Base-by-base conservation (phyloP, 2,329 filamentous ascomycete species). In the Scedosporium apiospermum region DNA sequence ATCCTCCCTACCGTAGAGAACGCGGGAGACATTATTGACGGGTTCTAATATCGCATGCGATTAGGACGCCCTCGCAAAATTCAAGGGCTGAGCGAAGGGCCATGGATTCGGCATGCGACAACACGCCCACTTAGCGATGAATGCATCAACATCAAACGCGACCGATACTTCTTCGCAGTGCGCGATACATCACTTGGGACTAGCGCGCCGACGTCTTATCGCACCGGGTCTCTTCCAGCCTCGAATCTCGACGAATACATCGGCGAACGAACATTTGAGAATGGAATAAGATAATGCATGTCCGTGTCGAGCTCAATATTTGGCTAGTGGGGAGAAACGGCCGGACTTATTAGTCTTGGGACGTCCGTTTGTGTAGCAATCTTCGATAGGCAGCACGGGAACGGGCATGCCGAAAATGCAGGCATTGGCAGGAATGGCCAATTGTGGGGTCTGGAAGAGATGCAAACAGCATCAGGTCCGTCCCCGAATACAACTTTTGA, bases 41-140 rank as follows among this genome's bases (percentile, higher is more conserved):
- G 51, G 4, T 14, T 16, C 57, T 61, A 27, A 65, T 44, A 18
- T 49, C 21, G 44, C 21, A 51, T 57, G 30, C 59, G 26, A 62
- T 3, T 66, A 89, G 87, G 84, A 86, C 67, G 81, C 86, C 10
- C 75, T 89, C 41, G 81, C 84, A 63, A 88, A 86, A 66, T 89
- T 89, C 75, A 88, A 87, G 71, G 86, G 86, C 66, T 89, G 76
- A 85, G 66, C 34, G 46, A 27, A n/a, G 9, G 51, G 12, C 9
- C 21, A 9, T 34, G 34, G 34, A 38, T 12, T 38, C 34, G 4
- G 10, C 34, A 38, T 38, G 34, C 34, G 34, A 38, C 34, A 38
- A 38, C 12, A 38, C 34, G 10, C 34, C 10, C 5, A 34, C 12
- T 44, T 57, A 46, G 57, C 6, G 2, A 58, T 23, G 9, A 41